Evolutionary conservation across 345 rosid genomes (phyloP), one percentile per base, ranked within the genome.

Genomic region (Bruguiera gymnorhiza): DNA sequence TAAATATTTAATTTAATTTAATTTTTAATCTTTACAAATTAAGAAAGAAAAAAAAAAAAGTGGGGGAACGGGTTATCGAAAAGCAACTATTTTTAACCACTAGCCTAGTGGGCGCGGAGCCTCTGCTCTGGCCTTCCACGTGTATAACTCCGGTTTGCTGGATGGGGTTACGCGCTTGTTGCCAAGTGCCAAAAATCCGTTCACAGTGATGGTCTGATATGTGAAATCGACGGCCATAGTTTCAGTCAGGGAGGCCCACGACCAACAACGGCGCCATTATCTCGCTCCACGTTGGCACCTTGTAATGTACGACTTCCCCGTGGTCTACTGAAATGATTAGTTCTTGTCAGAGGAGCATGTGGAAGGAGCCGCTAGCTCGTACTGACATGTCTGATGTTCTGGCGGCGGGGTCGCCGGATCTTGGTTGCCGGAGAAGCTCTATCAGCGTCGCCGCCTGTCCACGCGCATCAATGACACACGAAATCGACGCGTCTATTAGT

Each of bases 401-500:
- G 57, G 79, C 93, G 81, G 80, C 87, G 75, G 70, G 74, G 77
- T 79, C 62, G 77, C 87, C 80, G 86, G 97, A 89, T 87, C 96
- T 87, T 70, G 96, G 95, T 76, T 84, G 97, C 81, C 99, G 89
- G 26, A 91, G 78, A 61, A 94, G 89, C 78, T 84, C 84, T 67
- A 87, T 85, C 75, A 94, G 77, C 51, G 87, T 68, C 84, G 87
- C 93, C 21, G 93, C 97, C 96, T 89, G 96, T 87, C 92, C 75
- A 73, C 82, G 19, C 77, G 64, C 58, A 61, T 55, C 48, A 59
- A 57, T 59, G 27, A 51, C 60, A 67, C 62, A 70, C 75, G 78
- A 1, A 73, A 60, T 66, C 76, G 77, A 85, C 82, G 75, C 74
- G 10, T 55, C 55, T 27, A 27, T 27, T 27, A 27, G 29, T 26